Evolutionary conservation across 2,329 filamentous ascomycete species (phyloP).

Genomic region (Cyphellophora attinorum): DNA sequence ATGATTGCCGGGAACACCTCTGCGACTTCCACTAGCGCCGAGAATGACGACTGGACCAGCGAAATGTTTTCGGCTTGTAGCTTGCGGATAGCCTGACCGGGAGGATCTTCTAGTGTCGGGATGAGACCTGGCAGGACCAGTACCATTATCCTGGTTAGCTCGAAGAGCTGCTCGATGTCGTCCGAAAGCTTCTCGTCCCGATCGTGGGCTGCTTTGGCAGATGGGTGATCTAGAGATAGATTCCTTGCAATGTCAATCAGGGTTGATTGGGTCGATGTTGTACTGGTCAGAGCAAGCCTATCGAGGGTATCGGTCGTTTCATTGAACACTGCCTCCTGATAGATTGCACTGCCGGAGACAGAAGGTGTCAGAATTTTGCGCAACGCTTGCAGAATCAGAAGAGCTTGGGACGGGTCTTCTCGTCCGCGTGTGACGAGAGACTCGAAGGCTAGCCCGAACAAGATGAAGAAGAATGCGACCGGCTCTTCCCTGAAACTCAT

Average conservation of each 20-base stretch:
- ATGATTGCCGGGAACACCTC: constrained; percentile 95
- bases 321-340: constrained; percentile 88
- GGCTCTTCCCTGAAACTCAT: constrained; percentile 98
- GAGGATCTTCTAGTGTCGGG: constrained; percentile 56
- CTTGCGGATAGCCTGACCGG: constrained; percentile 12
- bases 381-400: constrained; percentile 81
- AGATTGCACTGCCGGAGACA: constrained; percentile 92
- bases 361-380: constrained; percentile 93
- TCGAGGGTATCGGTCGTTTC: constrained; percentile 96
- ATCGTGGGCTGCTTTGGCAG: constrained; percentile 60
- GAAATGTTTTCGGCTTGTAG: constrained; percentile 67
- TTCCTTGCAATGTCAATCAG: constrained; percentile 92
- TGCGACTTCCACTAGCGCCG: constrained; percentile 85
- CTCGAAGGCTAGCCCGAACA: constrained; percentile 94
- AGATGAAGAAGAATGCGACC: constrained; percentile 96
- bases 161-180: constrained; percentile 95
- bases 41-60: constrained; percentile 69
- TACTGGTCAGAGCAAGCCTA: constrained; percentile 83
- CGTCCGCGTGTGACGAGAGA: constrained; percentile 75
- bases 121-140: constrained; percentile 80
- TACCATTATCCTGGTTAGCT: constrained; percentile 91
- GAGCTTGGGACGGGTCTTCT: constrained; percentile 61
- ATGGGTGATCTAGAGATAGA: constrained; percentile 82
- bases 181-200: constrained; percentile 75
- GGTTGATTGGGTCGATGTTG: constrained; percentile 75